These are phyloP conservation scores for Cryphonectria carpinicola DNA, from an alignment of 2,329 filamentous ascomycete genomes.

Conservation along the genomic window DNA sequence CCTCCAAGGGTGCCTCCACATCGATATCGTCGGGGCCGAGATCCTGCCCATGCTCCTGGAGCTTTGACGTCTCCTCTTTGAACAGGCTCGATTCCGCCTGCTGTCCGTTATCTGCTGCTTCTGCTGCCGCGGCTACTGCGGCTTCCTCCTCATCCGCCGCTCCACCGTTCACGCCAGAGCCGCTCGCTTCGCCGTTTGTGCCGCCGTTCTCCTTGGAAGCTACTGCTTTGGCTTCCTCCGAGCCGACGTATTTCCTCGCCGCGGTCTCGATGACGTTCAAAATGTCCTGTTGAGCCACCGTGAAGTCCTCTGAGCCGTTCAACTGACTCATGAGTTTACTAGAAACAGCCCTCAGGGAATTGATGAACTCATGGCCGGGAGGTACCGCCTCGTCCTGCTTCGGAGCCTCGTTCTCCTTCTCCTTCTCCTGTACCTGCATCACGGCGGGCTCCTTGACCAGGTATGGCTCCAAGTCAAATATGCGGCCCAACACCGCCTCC, in stretches of 20 bases:
- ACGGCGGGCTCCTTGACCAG: slow-evolving; percentile 42
- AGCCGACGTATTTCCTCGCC: slow-evolving; percentile 54
- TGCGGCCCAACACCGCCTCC: slow-evolving; percentile 55
- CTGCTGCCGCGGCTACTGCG: background rate
- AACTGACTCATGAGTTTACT: slow-evolving; percentile 47
- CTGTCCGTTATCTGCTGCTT: slow-evolving; percentile 1
- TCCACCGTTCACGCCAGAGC: slow-evolving; percentile 14
- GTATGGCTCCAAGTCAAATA: slow-evolving; percentile 55
- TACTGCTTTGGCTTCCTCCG: slow-evolving; percentile 37
- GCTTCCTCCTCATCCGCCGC: slow-evolving; percentile 11
- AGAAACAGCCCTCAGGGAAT: slow-evolving; percentile 46
- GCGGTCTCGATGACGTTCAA: slow-evolving; percentile 56
- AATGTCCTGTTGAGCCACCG: slow-evolving; percentile 48
- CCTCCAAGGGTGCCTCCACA: slow-evolving; percentile 47
- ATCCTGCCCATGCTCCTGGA: slow-evolving; percentile 36
- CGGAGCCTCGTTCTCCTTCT: slow-evolving; percentile 29
- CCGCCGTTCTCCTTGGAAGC: slow-evolving; percentile 24
- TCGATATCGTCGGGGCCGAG: slow-evolving; percentile 54
- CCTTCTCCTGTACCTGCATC: slow-evolving; percentile 31
- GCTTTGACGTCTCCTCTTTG: slow-evolving; percentile 27
- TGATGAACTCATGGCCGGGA: slow-evolving; percentile 38
- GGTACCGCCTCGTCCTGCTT: slow-evolving; percentile 29
- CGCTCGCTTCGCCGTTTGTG: slow-evolving; percentile 24
- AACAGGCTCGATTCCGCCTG: slow-evolving; percentile 33
- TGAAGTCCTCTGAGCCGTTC: slow-evolving; percentile 41